A percentile compares a stretch with the other conserved stretches of the same genome.
Conservation (phyloP, 2,329 filamentous ascomycete genomes). For the Phaeomoniella chlamydospora region DNA sequence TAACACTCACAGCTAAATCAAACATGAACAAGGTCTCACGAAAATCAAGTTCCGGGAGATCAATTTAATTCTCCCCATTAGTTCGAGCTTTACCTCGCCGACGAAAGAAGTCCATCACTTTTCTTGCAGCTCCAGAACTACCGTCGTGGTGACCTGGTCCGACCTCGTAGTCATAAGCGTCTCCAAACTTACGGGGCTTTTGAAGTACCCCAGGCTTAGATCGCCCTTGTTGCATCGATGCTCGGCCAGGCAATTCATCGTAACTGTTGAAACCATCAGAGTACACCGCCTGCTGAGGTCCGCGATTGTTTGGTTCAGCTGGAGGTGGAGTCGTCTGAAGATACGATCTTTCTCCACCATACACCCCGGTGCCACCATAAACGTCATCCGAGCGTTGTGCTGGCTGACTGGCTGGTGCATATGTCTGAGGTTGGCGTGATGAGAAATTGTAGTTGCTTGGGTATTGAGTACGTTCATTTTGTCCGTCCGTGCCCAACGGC, state of each 20-base stretch:
- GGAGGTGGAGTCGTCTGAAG: slow-evolving; percentile 9
- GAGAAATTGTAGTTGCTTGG: slow-evolving; percentile 8
- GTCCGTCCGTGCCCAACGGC: slow-evolving; percentile 6
- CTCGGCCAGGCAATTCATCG: slow-evolving; percentile 19
- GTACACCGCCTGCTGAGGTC: slow-evolving; percentile 19
- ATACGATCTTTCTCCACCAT: slow-evolving; percentile 13
- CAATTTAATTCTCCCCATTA: not conserved
- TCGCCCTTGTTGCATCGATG: slow-evolving; percentile 26
- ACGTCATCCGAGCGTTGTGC: slow-evolving; percentile 8
- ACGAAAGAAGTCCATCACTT: slow-evolving; percentile 98
- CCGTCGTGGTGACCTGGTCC: slow-evolving; percentile 53
- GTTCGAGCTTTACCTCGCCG: slow-evolving; percentile 64
- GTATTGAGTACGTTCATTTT: slow-evolving; percentile 7
- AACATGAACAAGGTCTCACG: not conserved
- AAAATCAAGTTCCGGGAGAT: not conserved
- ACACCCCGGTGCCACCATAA: slow-evolving; percentile 12
- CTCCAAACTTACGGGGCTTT: slow-evolving; percentile 72
- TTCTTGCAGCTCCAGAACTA: slow-evolving; percentile 72
- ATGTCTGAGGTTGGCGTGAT: slow-evolving; percentile 9
- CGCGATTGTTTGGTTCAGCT: slow-evolving; percentile 12
- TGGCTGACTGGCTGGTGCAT: slow-evolving; percentile 3
- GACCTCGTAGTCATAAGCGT: slow-evolving; percentile 67
- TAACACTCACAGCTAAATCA: not conserved
- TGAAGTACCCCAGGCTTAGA: slow-evolving; percentile 48
- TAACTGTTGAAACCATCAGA: slow-evolving; percentile 34